Base-by-base conservation (phyloP, 176 grass and related monocot species). In the Oryza officinalis region DNA sequence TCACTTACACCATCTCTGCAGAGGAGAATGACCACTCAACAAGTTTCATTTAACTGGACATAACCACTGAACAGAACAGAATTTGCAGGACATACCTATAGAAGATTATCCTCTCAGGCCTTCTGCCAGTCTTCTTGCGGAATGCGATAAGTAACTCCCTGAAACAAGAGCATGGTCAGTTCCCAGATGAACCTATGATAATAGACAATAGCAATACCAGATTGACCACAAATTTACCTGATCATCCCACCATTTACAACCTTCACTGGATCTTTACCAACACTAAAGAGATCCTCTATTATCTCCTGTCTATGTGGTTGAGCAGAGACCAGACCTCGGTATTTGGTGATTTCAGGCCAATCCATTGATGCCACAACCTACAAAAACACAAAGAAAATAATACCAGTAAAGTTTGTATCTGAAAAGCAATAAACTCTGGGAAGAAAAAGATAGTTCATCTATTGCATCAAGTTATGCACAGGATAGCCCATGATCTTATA, bases 331-430 rank as follows among this genome's bases (percentile, higher is more conserved):
- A 94, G 71, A 22, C 92, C 87, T 40, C 74, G 81, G 31, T 94
- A 94, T 63, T 94, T 94, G 30, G 89, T 86, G 8, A 92, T 83
- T 65, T 90, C 81, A 31, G 92, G 92, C 89, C 92, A 94, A 71
- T 94, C 92, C 76, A 92, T 92, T 8, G 89, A 94, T 15, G 87
- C 92, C 33, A 94, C 92, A 27, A 94, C 89, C 92, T 94, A 73
- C 50, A 80, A 15, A 31, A 43, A 69, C 26, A 40, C 8, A 40
- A 76, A 11, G 22, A 77, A 80, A 75, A 12, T 38, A 81, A 37
- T 23, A 10, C 1, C 33, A 74, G 10, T 2, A 74, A 25, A 27
- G n/a, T 65, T n/a, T 60, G 32, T 47, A 57, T 41, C 65, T 63
- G 35, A 33, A 17, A 2, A 35, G 20, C 28, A 67, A 63, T 31